These are phyloP conservation scores for Zymoseptoria tritici DNA, from an alignment of 2,329 filamentous ascomycete species.

Conservation along the genomic window DNA sequence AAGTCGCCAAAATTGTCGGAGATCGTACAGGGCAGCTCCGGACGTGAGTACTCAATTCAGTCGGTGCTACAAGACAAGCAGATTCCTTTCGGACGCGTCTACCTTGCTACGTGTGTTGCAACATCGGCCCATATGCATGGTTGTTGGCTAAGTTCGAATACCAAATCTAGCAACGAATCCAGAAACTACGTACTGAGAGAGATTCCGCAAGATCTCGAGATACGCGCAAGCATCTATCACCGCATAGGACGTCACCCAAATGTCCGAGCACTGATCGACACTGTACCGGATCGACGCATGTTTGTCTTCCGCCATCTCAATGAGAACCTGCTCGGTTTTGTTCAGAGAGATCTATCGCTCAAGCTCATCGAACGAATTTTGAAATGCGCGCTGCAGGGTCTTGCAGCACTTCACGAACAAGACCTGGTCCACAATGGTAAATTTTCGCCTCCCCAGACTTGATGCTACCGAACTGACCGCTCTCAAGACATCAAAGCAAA, in stretches of 20 bases:
- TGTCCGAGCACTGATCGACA: constrained; percentile 35
- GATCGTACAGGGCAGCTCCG: background rate
- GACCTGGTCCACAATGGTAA: constrained; percentile 28
- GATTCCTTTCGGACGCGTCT: background rate
- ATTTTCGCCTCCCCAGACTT: background rate
- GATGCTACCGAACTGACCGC: constrained; percentile 11
- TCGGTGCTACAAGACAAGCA: constrained; percentile 1
- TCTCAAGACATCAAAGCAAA: constrained; percentile 38
- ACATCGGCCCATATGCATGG: background rate
- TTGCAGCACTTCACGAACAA: constrained; percentile 33
- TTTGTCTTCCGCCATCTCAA: constrained; percentile 41
- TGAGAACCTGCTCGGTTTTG: constrained; percentile 38
- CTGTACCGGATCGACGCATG: constrained; percentile 38
- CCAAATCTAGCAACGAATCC: constrained; percentile 18
- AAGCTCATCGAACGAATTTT: constrained; percentile 37
- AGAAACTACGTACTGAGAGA: constrained; percentile 24
- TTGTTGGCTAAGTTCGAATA: background rate
- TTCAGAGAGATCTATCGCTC: constrained; percentile 34
- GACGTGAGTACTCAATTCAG: background rate
- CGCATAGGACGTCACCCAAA: constrained; percentile 26
- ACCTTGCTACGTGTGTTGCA: constrained; percentile 4
- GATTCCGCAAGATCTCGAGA: constrained; percentile 21
- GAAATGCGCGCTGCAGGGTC: constrained; percentile 36
- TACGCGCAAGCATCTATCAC: constrained; percentile 15
- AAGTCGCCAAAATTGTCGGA: background rate